Evolutionary conservation across 2,329 filamentous ascomycete species (phyloP), one percentile per base, ranked within the genome.

Genomic region (Coniochaeta sp.): DNA sequence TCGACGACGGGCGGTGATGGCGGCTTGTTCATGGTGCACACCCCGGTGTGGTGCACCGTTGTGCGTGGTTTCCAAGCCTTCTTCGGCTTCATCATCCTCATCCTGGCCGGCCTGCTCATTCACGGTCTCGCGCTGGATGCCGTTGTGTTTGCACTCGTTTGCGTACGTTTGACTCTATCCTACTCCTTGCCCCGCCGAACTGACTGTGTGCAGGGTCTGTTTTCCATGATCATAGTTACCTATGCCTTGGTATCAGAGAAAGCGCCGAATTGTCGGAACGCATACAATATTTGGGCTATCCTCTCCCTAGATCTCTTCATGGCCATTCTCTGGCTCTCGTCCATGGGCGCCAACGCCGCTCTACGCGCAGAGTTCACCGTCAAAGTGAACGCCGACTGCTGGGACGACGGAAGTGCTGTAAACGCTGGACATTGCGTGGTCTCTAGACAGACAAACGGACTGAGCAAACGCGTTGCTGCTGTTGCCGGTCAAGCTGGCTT

Each of bases 231-330:
- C 47, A 63, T 70, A n/a, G 63, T 64, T 34, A 57, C 64, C 31
- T 72, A 72, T 43, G 59, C 62, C 11, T 56, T 72, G 57, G 60
- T 72, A 14, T 57, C 66, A 17, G 71, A 72, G 54, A 71, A 70
- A 59, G 66, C 67, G 1, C 7, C 59, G 6, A 43, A 61, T 17
- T 70, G 68, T 19, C 65, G 61, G 17, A 33, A 36, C 1, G 64
- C 59, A 14, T 73, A 73, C 66, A 71, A 73, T 63, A 71, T 71
- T 63, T 73, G 70, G 70, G 70, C 71, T 1, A 59, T 70, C 19
- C 59, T 73, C 19, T 58, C 69, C 1, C 67, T 73, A 12, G 70
- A 73, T 58, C 57, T 68, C n/a, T 36, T 70, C 26, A 70, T 73
- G 68, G 63, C 64, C 43, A 64, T 73, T 62, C 65, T 73, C 33